A percentile compares a stretch with the other conserved stretches of the same genome.
These are phyloP conservation scores for Camelina hispida DNA, from an alignment of 345 rosid species.

Conservation along the genomic window DNA sequence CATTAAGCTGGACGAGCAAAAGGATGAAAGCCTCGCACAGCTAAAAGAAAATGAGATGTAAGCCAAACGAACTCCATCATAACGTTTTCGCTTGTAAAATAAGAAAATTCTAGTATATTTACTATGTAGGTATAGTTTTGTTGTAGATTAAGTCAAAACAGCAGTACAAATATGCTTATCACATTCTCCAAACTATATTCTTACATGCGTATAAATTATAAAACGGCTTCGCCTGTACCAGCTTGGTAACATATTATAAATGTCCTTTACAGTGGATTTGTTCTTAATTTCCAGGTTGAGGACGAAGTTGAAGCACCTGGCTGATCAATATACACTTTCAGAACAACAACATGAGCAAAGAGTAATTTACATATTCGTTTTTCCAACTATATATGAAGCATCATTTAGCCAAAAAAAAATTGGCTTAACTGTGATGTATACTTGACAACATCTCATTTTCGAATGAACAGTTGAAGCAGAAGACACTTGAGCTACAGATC, in stretches of 20 bases:
- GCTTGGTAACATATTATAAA: conserved; percentile 5
- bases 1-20: conserved; percentile 86
- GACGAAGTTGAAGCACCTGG: conserved; percentile 78
- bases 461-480: conserved; percentile 79
- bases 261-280: conserved; percentile 8
- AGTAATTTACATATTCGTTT: conserved; percentile 45
- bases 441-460: conserved; percentile 32
- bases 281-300: conserved; percentile 67
- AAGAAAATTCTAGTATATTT: background rate
- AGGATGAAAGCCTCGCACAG: conserved; percentile 78
- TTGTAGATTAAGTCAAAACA: background rate
- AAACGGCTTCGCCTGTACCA: background rate
- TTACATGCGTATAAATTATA: background rate
- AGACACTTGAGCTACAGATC: conserved; percentile 80
- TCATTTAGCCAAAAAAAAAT: conserved; percentile 11
- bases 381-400: conserved; percentile 16
- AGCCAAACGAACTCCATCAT: conserved; percentile 36
- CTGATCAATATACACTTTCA: conserved; percentile 81
- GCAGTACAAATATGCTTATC: conserved; percentile 2
- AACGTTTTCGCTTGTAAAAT: background rate
- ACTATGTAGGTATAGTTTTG: background rate
- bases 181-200: background rate
- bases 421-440: conserved; percentile 6
- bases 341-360: conserved; percentile 81
- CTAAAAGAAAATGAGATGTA: conserved; percentile 96